phyloP scores from a whole-genome alignment of 495 filamentous ascomycete species.

The Achaetomiella virescens region DNA sequence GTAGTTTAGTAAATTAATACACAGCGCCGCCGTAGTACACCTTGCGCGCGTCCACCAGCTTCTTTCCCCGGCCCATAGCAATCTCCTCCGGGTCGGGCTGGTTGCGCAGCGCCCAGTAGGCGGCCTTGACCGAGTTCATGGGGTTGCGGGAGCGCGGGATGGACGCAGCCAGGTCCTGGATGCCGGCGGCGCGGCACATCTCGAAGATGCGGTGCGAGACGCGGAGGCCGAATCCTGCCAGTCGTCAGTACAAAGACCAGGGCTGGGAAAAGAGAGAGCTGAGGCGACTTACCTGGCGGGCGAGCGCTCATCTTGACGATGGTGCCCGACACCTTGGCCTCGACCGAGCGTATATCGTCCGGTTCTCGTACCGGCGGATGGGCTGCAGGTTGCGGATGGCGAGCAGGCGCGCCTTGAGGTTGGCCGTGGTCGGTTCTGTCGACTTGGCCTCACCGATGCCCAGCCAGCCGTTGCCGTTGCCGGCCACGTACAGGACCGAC shows the following conservation, averaged over 20 bases:
- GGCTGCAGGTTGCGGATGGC: slow-evolving; percentile 85
- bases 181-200: slow-evolving; percentile 76
- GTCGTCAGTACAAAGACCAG: slow-evolving; percentile 12
- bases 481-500: slow-evolving; percentile 70
- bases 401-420: slow-evolving; percentile 58
- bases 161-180: slow-evolving; percentile 75
- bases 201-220: slow-evolving; percentile 88
- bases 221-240: slow-evolving; percentile 68
- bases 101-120: slow-evolving; percentile 69
- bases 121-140: slow-evolving; percentile 94
- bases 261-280: neutral
- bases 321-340: slow-evolving; percentile 77
- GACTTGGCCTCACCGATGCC: slow-evolving; percentile 88
- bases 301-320: slow-evolving; percentile 71
- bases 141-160: slow-evolving; percentile 77
- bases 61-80: slow-evolving; percentile 79
- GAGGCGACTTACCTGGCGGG: slow-evolving; percentile 70
- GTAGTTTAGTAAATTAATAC: slow-evolving; percentile 27
- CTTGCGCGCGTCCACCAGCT: slow-evolving; percentile 91
- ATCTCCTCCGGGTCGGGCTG: slow-evolving; percentile 85
- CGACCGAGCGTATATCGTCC: slow-evolving; percentile 82
- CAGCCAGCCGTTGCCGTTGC: slow-evolving; percentile 76
- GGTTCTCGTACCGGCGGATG: slow-evolving; percentile 77
- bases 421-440: slow-evolving; percentile 59
- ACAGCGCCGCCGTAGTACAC: slow-evolving; percentile 89